Base-by-base conservation (phyloP, 371 early-diverging fungal genomes). In the Sporodiniella umbellata region DNA sequence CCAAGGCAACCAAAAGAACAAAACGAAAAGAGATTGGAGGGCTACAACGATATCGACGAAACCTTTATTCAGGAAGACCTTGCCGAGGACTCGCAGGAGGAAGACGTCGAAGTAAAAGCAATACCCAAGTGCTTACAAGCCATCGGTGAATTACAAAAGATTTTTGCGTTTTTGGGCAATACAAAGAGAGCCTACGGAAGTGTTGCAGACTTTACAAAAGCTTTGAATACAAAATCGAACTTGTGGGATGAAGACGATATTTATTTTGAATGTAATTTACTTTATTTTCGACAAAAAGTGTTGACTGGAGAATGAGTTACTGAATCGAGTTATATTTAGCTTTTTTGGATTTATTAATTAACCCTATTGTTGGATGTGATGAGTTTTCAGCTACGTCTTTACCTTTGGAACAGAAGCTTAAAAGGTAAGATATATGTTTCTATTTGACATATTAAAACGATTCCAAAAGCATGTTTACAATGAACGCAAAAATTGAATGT, bases 101-200 rank as follows among this genome's bases (percentile, higher is more conserved):
- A 51, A 15, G 37, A 21, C 2, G 43, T 47, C 7, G 62, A 62
- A 17, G 31, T 54, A 4, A 43, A 51, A 33, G 2, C 38, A 2
- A 51, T 62, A 48, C 52, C 64, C 6, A 51, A 47, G 24, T 55
- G 42, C 14, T n/a, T 63, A 14, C 45, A 51, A 18, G 51, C 54
- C 0, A 22, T 74, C 6, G 44, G 57, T 0, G 75, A 74, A 45
- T 17, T 70, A 33, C 75, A 74, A 23, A 65, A 66, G 17, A 17
- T 66, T 8, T 72, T 69, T 53, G 73, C 52, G 5, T 72, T 62
- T 43, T 45, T 72, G 26, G 40, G 48, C 1, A 42, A 58, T 25
- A 53, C 69, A 8, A 39, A 54, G 2, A 55, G 73, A 33, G 18
- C 40, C 5, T 72, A 72, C 48, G 67, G 60, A 3, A 62, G 43